These are phyloP conservation scores for Anthoceros angustus DNA, from an alignment of 225 moss, liverwort and hornwort species.

Conservation along the genomic window DNA sequence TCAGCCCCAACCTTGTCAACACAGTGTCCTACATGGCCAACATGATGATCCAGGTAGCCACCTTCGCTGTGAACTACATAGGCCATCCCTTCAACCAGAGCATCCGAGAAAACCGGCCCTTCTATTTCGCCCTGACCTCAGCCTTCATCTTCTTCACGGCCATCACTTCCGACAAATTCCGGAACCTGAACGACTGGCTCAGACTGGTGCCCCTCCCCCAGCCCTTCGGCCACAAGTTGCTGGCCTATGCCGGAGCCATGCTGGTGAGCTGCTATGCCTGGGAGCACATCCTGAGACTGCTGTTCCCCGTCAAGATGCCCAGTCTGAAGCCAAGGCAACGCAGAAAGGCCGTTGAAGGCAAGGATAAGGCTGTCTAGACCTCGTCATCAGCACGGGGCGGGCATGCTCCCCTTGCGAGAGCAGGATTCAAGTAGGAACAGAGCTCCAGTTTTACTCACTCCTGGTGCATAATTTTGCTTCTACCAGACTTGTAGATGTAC, in stretches of 20 bases:
- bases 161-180: constrained; percentile 78
- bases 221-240: constrained; percentile 76
- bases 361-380: neutral
- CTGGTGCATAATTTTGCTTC: too few relatives aligned
- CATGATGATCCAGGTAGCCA: constrained; percentile 99
- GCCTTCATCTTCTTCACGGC: constrained; percentile 89
- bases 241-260: constrained; percentile 72
- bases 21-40: constrained; percentile 97
- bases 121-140: constrained; percentile 68
- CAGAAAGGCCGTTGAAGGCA: constrained; percentile 8
- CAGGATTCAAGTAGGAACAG: too few relatives aligned
- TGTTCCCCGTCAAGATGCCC: constrained; percentile 69
- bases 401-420: too few relatives aligned
- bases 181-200: constrained; percentile 76
- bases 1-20: constrained; percentile 89
- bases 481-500: too few relatives aligned
- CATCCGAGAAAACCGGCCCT: constrained; percentile 78
- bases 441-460: too few relatives aligned
- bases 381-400: too few relatives aligned
- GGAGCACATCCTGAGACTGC: constrained; percentile 81
- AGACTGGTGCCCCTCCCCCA: constrained; percentile 79
- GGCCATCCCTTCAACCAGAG: constrained; percentile 99
- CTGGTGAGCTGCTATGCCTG: constrained; percentile 62
- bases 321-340: constrained; percentile 25
- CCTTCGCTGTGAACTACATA: constrained; percentile 95